phyloP scores from a whole-genome alignment of 495 filamentous ascomycete species.

The Neurospora sp. region DNA sequence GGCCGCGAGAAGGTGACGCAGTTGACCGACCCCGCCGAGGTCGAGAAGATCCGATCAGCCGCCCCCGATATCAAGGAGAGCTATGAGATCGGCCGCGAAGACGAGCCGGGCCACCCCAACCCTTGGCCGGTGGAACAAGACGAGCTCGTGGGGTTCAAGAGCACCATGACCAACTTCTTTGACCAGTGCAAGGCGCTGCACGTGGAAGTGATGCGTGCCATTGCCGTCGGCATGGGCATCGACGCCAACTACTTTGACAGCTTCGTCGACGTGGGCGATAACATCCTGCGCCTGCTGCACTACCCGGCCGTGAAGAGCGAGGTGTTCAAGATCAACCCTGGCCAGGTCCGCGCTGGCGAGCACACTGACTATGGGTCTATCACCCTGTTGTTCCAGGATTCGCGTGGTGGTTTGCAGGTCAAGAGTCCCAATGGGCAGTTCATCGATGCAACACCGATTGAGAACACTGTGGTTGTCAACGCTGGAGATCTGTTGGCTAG shows the following conservation, averaged over 20 bases:
- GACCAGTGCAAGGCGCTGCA: constrained; percentile 64
- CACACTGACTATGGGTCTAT: constrained; percentile 87
- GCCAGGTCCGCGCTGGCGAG: constrained; percentile 71
- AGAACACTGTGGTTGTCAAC: constrained; percentile 79
- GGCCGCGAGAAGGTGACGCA: constrained; percentile 70
- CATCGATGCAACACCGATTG: constrained; percentile 73
- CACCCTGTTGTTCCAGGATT: constrained; percentile 85
- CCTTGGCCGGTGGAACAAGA: constrained; percentile 63
- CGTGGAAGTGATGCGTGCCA: constrained; percentile 72
- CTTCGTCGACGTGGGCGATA: constrained; percentile 65
- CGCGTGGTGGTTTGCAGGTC: constrained; percentile 74
- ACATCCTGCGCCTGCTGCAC: constrained; percentile 80
- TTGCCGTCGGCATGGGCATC: constrained; percentile 74
- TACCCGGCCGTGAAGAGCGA: constrained; percentile 63
- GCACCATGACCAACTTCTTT: constrained; percentile 64
- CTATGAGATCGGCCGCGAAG: constrained; percentile 74
- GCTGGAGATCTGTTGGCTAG: constrained; percentile 80
- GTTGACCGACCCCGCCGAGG: constrained; percentile 44
- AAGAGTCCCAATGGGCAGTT: constrained; percentile 65
- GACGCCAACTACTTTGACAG: constrained; percentile 66
- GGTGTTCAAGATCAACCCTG: constrained; percentile 59
- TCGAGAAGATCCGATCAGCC: constrained; percentile 46
- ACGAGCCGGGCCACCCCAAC: constrained; percentile 57
- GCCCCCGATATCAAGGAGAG: constrained; percentile 75
- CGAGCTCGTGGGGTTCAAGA: constrained; percentile 55